Evolutionary conservation across 352 stramenopile genomes (phyloP).

Genomic region (Aphanomyces stellatus): DNA sequence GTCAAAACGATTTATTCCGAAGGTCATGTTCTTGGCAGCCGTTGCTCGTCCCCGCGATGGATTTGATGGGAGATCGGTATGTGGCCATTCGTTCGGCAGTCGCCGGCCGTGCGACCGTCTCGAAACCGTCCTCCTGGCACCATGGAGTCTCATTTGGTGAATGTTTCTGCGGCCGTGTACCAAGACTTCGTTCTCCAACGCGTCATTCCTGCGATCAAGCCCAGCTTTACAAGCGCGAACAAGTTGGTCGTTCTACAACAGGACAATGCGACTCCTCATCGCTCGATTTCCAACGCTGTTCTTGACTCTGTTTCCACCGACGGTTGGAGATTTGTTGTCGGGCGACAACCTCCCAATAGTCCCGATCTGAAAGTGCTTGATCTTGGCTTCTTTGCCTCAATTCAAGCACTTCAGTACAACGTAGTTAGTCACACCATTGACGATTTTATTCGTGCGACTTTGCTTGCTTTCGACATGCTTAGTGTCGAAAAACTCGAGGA

Average conservation of each 20-base stretch:
- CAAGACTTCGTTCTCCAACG: slow-evolving; percentile 21
- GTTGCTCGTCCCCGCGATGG: slow-evolving; percentile 32
- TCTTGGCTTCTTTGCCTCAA: slow-evolving; percentile 23
- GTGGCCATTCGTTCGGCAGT: slow-evolving; percentile 25
- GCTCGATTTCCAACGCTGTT: slow-evolving; percentile 13
- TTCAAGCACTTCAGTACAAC: slow-evolving; percentile 20
- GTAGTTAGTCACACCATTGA: neutral
- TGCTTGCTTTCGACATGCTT: neutral
- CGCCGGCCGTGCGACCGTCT: slow-evolving; percentile 9
- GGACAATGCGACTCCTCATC: slow-evolving; percentile 24
- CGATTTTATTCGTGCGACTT: neutral
- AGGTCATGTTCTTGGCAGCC: slow-evolving; percentile 38
- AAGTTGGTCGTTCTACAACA: slow-evolving; percentile 19
- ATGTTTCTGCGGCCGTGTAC: slow-evolving; percentile 21
- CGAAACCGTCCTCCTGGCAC: slow-evolving; percentile 22
- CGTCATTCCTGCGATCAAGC: slow-evolving; percentile 24
- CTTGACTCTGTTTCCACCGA: neutral
- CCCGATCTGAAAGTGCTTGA: slow-evolving; percentile 29
- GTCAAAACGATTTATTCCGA: slow-evolving; percentile 21
- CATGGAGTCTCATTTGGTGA: slow-evolving; percentile 8
- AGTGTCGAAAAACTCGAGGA: neutral
- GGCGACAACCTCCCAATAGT: slow-evolving; percentile 23
- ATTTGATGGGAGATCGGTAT: slow-evolving; percentile 41
- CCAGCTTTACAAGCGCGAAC: neutral
- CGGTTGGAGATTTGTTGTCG: slow-evolving; percentile 24